Evolutionary conservation across 192 early-diverging fungal genomes (phyloP), one percentile per base, ranked within the genome.

Genomic region (Podila verticillata): DNA sequence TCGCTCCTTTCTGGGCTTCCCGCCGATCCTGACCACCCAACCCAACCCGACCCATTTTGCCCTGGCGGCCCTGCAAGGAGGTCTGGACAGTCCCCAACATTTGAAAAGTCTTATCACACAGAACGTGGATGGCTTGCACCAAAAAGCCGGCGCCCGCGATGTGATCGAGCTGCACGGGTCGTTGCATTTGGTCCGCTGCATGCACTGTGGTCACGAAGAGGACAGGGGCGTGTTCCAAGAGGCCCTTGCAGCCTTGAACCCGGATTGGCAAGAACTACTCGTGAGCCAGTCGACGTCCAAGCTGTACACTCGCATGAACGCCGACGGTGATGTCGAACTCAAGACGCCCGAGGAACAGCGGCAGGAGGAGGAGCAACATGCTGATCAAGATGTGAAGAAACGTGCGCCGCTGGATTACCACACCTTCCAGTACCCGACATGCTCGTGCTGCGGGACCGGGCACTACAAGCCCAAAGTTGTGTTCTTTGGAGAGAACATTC

Each of bases 401-500:
- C 39, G 39, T 3, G 39, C 30, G 74, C 74, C 56, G 74, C 51
- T 80, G 2, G 66, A 80, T 20, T 95, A 93, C 72, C 78, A 84
- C 35, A 67, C 84, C 26, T 98, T 96, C 57, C 51, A 82, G 12
- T 95, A 95, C 48, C 95, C 95, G 15, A 65, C 73, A 7, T 98
- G 96, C 69, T 58, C 61, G 17, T 62, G 68, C 17, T 98, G 96
- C 70, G 71, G 73, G 28, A 77, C 70, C 0, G 91, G 90, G 24
- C 70, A 92, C 26, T 88, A 89, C 63, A 94, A 94, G 74, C 93
- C 93, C 26, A 90, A 86, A 3, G 93, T 97, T 20, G 89, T 97
- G 12, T 97, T 97, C 65, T 97, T 97, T 87, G 95, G 95, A 13
- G 96, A 95, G 68, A 96, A 94, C 70, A 92, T 97, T 48, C 79